These are phyloP conservation scores for Apiospora pterosperma DNA, from an alignment of 2,329 filamentous ascomycete species.

Conservation along the genomic window DNA sequence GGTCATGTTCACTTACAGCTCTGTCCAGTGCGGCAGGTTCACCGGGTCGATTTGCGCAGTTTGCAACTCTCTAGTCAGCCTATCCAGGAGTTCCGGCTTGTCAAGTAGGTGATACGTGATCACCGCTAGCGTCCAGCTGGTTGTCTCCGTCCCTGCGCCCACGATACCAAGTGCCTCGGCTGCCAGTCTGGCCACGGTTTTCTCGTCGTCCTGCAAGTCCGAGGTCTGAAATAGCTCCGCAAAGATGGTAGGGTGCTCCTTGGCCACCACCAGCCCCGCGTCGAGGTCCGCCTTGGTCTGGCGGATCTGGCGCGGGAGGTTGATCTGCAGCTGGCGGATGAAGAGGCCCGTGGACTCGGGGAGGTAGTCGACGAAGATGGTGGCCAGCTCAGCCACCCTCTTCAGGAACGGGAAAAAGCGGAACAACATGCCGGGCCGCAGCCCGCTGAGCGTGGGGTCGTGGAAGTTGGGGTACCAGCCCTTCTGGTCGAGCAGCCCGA, in stretches of 20 bases:
- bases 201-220: slow-evolving; percentile 13
- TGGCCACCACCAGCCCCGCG: neutral
- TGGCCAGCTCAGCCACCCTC: slow-evolving; percentile 7
- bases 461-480: slow-evolving; percentile 34
- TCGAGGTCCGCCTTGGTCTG: slow-evolving; percentile 10
- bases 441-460: slow-evolving; percentile 12
- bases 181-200: slow-evolving; percentile 10
- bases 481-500: slow-evolving; percentile 24
- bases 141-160: slow-evolving; percentile 29
- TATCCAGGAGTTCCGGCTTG: slow-evolving; percentile 26
- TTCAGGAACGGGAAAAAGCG: slow-evolving; percentile 22
- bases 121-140: slow-evolving; percentile 26
- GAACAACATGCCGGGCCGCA: slow-evolving; percentile 19
- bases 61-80: slow-evolving; percentile 26
- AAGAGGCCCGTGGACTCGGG: neutral
- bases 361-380: slow-evolving; percentile 7
- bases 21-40: slow-evolving; percentile 3
- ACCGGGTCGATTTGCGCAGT: slow-evolving; percentile 5
- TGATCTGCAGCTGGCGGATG: slow-evolving; percentile 13
- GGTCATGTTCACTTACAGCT: neutral
- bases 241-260: slow-evolving; percentile 19
- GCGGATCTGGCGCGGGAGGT: slow-evolving; percentile 13
- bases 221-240: slow-evolving; percentile 12
- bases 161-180: slow-evolving; percentile 19
- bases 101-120: slow-evolving; percentile 33